Conservation (phyloP, 2,329 filamentous ascomycete species). For the Alternaria ethzedia region DNA sequence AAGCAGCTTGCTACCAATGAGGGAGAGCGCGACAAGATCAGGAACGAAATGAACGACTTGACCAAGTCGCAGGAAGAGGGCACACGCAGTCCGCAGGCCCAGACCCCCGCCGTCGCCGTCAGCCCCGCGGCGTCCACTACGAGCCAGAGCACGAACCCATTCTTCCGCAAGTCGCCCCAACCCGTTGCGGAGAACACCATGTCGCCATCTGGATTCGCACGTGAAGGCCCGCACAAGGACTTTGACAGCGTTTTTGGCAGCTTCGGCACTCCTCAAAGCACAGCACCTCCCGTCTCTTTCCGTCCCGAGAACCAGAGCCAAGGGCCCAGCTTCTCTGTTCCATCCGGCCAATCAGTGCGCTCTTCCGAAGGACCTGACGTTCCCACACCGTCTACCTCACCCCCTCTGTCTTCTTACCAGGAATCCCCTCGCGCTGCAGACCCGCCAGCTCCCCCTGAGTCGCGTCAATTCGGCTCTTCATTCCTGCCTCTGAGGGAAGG, state of each 20-base stretch:
- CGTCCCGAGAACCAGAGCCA: conserved; percentile 57
- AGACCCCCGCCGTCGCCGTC: conserved; percentile 60
- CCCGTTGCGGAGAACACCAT: conserved; percentile 57
- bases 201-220: conserved; percentile 57
- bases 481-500: conserved; percentile 73
- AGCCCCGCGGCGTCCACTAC: conserved; percentile 70
- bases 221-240: conserved; percentile 48
- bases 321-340: conserved; percentile 46
- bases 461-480: conserved; percentile 77
- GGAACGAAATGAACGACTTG: conserved; percentile 75
- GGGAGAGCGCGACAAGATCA: conserved; percentile 84
- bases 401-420: conserved; percentile 62
- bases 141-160: conserved; percentile 86
- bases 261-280: conserved; percentile 56
- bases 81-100: conserved; percentile 39
- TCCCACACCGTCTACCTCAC: conserved; percentile 68
- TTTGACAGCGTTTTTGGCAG: conserved; percentile 89
- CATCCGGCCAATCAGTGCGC: conserved; percentile 52
- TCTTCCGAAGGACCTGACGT: conserved; percentile 57
- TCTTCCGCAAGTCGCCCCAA: conserved; percentile 74
- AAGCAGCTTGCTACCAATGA: conserved; percentile 94
- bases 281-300: conserved; percentile 66
- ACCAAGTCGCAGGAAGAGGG: conserved; percentile 67
- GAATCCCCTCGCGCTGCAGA: conserved; percentile 64
- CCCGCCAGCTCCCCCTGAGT: conserved; percentile 70